Evolutionary conservation across 2,329 filamentous ascomycete species (phyloP).

Genomic region (Botryotinia globosa): DNA sequence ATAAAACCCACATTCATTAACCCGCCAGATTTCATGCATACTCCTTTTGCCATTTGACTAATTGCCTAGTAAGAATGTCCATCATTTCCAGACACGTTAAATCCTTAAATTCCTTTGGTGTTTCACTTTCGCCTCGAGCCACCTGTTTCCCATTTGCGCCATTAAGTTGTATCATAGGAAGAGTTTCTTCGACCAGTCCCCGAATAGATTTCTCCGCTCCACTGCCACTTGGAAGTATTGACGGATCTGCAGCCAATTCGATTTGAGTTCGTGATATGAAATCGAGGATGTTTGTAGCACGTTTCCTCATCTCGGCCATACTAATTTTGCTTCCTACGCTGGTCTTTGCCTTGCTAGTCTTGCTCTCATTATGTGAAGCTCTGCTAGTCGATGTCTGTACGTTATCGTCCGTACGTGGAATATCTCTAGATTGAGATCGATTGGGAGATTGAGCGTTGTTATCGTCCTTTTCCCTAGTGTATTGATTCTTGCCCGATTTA

Average conservation of each 20-base stretch:
- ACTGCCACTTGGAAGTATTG: slow-evolving; percentile 43
- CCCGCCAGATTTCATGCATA: slow-evolving; percentile 29
- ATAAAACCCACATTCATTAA: background rate
- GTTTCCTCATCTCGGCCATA: slow-evolving; percentile 84
- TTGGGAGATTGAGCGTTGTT: slow-evolving; percentile 52
- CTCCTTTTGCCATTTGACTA: slow-evolving; percentile 41
- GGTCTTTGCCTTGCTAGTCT: slow-evolving; percentile 36
- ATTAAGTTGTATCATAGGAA: slow-evolving; percentile 40
- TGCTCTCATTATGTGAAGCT: slow-evolving; percentile 40
- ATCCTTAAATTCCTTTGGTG: slow-evolving; percentile 63
- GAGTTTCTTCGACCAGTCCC: slow-evolving; percentile 37
- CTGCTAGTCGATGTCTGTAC: slow-evolving; percentile 45
- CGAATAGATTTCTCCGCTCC: slow-evolving; percentile 37
- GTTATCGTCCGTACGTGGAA: slow-evolving; percentile 45
- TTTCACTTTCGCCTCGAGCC: slow-evolving; percentile 29
- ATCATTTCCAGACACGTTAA: slow-evolving; percentile 52
- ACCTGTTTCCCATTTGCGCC: slow-evolving; percentile 40
- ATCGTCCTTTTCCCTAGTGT: slow-evolving; percentile 70
- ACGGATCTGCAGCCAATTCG: slow-evolving; percentile 69
- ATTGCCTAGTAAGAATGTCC: slow-evolving; percentile 42
- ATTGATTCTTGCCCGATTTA: slow-evolving; percentile 73
- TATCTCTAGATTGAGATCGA: slow-evolving; percentile 50
- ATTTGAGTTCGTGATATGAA: slow-evolving; percentile 88
- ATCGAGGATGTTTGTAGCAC: slow-evolving; percentile 79
- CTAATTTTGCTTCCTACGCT: slow-evolving; percentile 61